Conservation (phyloP, 2,329 filamentous ascomycete species). For the Neonectria hederae region DNA sequence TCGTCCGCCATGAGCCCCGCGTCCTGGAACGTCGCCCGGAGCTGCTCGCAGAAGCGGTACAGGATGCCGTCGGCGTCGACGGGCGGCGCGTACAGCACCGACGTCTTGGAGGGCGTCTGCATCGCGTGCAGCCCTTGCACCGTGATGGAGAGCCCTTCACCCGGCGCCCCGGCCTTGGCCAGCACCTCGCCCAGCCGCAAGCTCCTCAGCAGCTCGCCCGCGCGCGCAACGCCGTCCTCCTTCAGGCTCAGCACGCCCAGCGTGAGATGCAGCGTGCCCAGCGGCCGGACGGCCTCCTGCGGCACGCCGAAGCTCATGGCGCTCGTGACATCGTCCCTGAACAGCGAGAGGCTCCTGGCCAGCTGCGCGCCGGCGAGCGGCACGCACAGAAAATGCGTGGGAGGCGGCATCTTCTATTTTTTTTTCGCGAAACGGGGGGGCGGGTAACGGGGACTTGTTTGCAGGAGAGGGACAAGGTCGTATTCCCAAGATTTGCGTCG, state of each 20-base stretch:
- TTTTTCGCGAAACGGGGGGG: not conserved
- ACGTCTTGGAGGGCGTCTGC: constrained; percentile 64
- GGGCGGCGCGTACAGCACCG: constrained; percentile 73
- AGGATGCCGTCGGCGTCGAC: constrained; percentile 62
- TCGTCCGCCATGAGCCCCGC: constrained; percentile 67
- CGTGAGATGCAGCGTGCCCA: constrained; percentile 86
- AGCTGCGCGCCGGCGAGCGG: constrained; percentile 77
- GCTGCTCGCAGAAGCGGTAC: constrained; percentile 63
- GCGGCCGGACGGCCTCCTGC: constrained; percentile 73
- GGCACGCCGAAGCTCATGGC: constrained; percentile 63
- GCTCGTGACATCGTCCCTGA: constrained; percentile 66
- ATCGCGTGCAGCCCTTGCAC: constrained; percentile 69
- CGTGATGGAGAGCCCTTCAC: constrained; percentile 52
- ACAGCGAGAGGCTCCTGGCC: constrained; percentile 66
- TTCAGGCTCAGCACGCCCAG: constrained; percentile 84
- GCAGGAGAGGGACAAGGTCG: not conserved
- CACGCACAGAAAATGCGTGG: constrained; percentile 81
- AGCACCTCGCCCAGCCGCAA: constrained; percentile 54
- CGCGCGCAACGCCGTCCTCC: constrained; percentile 56
- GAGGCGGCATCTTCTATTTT: constrained; percentile 48
- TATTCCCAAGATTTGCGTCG: constrained; percentile 6
- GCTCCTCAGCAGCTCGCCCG: constrained; percentile 51
- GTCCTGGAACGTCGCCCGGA: constrained; percentile 64
- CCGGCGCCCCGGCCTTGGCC: constrained; percentile 34
- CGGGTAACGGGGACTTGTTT: too few relatives aligned